A percentile compares a stretch with the other conserved stretches of the same genome.
phyloP scores from a whole-genome alignment of 2,329 filamentous ascomycete genomes.

The Sclerotinia sclerotiorum region DNA sequence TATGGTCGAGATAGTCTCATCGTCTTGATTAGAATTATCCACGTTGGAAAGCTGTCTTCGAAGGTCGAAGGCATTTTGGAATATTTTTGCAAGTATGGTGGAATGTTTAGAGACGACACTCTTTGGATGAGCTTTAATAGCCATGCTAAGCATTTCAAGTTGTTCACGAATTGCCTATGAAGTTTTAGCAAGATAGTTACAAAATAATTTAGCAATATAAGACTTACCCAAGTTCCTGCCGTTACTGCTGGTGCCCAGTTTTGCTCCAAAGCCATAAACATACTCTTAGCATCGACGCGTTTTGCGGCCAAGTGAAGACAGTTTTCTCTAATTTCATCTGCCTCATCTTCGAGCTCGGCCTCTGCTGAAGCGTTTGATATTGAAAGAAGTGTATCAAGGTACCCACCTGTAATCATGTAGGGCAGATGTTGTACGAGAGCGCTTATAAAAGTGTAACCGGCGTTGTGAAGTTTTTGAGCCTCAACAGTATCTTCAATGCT shows the following conservation, averaged over 20 bases:
- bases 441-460: conserved; percentile 76
- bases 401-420: conserved; percentile 79
- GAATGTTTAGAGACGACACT: conserved; percentile 74
- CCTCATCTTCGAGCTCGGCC: conserved; percentile 58
- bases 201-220: not conserved
- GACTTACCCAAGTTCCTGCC: conserved; percentile 61
- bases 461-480: conserved; percentile 71
- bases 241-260: conserved; percentile 68
- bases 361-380: conserved; percentile 72
- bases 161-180: conserved; percentile 64
- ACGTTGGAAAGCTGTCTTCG: conserved; percentile 55
- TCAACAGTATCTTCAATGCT: conserved; percentile 56
- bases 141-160: conserved; percentile 66
- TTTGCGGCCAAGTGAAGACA: conserved; percentile 75
- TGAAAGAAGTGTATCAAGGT: conserved; percentile 69
- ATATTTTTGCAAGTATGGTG: conserved; percentile 63
- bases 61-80: conserved; percentile 63
- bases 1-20: conserved; percentile 55
- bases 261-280: conserved; percentile 69
- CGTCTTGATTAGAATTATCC: conserved; percentile 44
- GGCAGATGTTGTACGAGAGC: conserved; percentile 80
- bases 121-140: conserved; percentile 78
- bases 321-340: conserved; percentile 63
- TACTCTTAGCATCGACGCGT: conserved; percentile 73
- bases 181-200: conserved; percentile 28